Percentiles rank a stretch among this genome's conserved stretches.
Evolutionary conservation across 2,329 filamentous ascomycete genomes (phyloP).

Genomic region (Pseudovirgaria hyperparasitica): DNA sequence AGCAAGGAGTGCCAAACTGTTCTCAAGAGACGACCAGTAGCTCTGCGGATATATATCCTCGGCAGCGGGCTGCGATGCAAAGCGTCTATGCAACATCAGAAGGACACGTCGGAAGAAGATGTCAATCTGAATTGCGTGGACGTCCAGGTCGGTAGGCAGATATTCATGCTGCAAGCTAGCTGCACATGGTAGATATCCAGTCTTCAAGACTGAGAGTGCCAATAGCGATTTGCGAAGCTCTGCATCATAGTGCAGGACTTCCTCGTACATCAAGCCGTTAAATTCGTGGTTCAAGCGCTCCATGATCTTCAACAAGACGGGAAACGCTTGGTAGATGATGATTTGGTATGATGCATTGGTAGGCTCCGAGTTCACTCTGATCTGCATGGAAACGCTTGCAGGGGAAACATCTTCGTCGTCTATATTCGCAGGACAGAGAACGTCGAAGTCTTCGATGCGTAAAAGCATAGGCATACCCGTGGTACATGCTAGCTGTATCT

Average conservation of each 20-base stretch:
- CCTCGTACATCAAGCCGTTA: slow-evolving; percentile 9
- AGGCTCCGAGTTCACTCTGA: background rate
- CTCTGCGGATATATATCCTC: slow-evolving; percentile 12
- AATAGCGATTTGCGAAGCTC: slow-evolving; percentile 7
- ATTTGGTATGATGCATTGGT: slow-evolving; percentile 8
- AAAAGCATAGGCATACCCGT: slow-evolving; percentile 11
- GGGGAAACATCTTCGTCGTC: slow-evolving; percentile 3
- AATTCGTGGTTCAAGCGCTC: slow-evolving; percentile 7
- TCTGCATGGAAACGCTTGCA: slow-evolving; percentile 1
- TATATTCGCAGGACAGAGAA: too few species aligned
- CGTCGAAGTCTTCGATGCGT: too few species aligned
- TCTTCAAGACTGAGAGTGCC: slow-evolving; percentile 5
- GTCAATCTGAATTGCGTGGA: too few species aligned
- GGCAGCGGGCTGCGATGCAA: slow-evolving; percentile 11
- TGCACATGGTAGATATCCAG: too few species aligned
- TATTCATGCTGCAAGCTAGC: too few species aligned
- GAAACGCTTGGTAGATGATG: slow-evolving; percentile 8
- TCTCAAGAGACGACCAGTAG: slow-evolving; percentile 20
- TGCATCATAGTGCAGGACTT: slow-evolving; percentile 9
- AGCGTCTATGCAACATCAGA: slow-evolving; percentile 14
- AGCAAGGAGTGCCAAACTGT: slow-evolving; percentile 15
- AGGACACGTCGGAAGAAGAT: slow-evolving; percentile 17
- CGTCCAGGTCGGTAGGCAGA: too few species aligned
- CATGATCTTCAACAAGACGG: slow-evolving; percentile 8
- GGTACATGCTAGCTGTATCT: slow-evolving; percentile 10